Percentiles rank a stretch among this genome's conserved stretches.
These are phyloP conservation scores for Juncus effusus DNA, from an alignment of 176 grass and related monocot species.

Conservation along the genomic window DNA sequence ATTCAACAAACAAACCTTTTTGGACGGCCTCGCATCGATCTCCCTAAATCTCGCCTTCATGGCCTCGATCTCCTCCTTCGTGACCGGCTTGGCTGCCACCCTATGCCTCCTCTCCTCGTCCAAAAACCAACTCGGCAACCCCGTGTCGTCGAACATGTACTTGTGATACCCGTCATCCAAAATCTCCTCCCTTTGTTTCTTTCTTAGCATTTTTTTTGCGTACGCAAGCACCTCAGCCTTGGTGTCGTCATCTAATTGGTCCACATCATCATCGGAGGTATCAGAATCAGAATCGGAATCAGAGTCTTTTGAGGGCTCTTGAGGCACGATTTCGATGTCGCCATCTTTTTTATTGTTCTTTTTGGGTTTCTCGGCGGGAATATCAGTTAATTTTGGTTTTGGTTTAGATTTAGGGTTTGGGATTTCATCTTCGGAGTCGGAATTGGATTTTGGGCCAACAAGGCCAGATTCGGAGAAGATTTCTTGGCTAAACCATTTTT, in stretches of 20 bases:
- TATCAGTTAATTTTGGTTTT: conserved; percentile 12
- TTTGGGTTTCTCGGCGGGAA: background rate
- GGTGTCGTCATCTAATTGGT: conserved; percentile 46
- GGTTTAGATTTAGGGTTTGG: background rate
- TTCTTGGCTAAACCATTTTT: conserved; percentile 84
- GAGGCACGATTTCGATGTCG: conserved; percentile 87
- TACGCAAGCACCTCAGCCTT: conserved; percentile 91
- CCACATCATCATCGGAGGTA: conserved; percentile 52
- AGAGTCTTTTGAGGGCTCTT: conserved; percentile 50
- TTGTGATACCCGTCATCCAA: conserved; percentile 89
- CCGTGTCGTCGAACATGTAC: conserved; percentile 87
- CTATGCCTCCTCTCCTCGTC: conserved; percentile 85
- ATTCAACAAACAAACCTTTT: conserved; percentile 36
- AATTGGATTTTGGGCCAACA: conserved; percentile 21
- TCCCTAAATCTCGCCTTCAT: conserved; percentile 85
- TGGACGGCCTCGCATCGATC: conserved; percentile 76
- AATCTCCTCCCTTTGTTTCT: conserved; percentile 94
- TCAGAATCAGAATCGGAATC: conserved; percentile 68
- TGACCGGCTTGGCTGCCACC: conserved; percentile 63
- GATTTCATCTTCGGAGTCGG: conserved; percentile 68
- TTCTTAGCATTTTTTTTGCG: conserved; percentile 92
- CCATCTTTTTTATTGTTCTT: conserved; percentile 27
- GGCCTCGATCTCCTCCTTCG: conserved; percentile 72
- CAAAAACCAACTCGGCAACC: conserved; percentile 72
- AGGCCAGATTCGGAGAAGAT: conserved; percentile 51